Base-by-base conservation (phyloP, 139 green algal species). In the Gonium pectorale region DNA sequence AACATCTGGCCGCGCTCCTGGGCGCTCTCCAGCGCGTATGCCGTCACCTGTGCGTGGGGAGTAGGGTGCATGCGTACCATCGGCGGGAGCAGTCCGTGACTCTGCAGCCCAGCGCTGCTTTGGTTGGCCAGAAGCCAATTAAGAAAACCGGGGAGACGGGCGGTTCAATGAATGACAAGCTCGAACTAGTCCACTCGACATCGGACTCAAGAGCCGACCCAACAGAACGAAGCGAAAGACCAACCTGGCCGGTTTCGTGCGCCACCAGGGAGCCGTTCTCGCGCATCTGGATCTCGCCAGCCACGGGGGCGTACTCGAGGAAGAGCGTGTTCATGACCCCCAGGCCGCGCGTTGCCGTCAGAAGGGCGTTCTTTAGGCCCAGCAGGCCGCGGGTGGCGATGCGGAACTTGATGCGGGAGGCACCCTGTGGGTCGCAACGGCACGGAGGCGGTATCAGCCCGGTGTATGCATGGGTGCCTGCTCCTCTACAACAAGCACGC, bases 301-400 rank as follows among this genome's bases (percentile, higher is more conserved):
- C 70, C 13, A 80, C n/a, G 3, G 70, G 71, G 9, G 67, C 56
- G 60, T 98, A 95, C 77, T 90, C 87, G 22, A 88, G 59, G 86
- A 99, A 97, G 69, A 96, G 92, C 26, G 97, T 99, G 95, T 99
- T 99, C 67, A 99, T 89, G 79, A 99, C 90, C 41, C 94, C 97
- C 59, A 96, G 97, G 79, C 97, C 97, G 60, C 96, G 95, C 19
- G 97, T 99, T 38, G 96, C 96, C 3, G 97, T 99, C 26, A 99
- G 94, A 88, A 99, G 93, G n/a, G 94, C 90, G 88, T 98, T 98
- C 43, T 94, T 90, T 38, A 99, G 86, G 35, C 97, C 97, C 68
- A 99, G 92, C 83, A 99, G 92, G 66, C 96, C 96, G 64, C 97
- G 93, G 0, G 97, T 99, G 33, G 97, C 97, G 31, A 99, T 96